Evolutionary conservation across 2,329 filamentous ascomycete species (phyloP), one percentile per base, ranked within the genome.

Genomic region (Penicillium sp.): DNA sequence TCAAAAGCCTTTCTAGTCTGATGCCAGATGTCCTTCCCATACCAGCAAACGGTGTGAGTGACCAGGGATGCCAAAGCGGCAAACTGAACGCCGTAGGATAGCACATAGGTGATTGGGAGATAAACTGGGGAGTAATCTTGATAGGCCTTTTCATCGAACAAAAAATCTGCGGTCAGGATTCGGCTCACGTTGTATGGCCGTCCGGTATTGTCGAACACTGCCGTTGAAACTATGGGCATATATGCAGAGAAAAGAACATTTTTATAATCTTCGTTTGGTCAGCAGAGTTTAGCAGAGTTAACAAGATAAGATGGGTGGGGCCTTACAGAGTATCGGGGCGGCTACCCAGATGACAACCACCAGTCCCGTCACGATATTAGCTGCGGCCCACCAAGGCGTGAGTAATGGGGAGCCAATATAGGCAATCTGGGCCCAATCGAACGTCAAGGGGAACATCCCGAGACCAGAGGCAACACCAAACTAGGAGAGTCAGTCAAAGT

Each of bases 391-490:
- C 72, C 93, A 94, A 0, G 90, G 90, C 0, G 90, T 91, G 16
- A 94, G 80, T 7, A 95, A 77, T 0, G 89, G 91, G 4, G 90
- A 94, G 16, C 91, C 91, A 63, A 95, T 94, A 67, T 93, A 85
- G 0, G 91, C 90, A 59, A 96, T 87, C 68, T 96, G 91, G 0
- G 89, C 89, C 91, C 91, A 96, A 75, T 96, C 91, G 66, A 96
- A 95, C 0, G 91, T 95, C 65, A 96, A 70, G 0, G 91, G 91
- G 58, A 95, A 91, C 34, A 96, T 75, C 1, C 90, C 90, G 15
- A 96, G 80, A 3, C 91, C 91, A 2, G 90, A 93, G n/a, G 86
- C 83, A 16, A 93, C 88, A 16, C 91, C 91, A 67, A 95, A 95
- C 60, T 81, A 59, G 2, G 13, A 25, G 38, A 47, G 41, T 47